Base-by-base conservation (phyloP, 257 asterid species). In the Craterostigma plantagineum region DNA sequence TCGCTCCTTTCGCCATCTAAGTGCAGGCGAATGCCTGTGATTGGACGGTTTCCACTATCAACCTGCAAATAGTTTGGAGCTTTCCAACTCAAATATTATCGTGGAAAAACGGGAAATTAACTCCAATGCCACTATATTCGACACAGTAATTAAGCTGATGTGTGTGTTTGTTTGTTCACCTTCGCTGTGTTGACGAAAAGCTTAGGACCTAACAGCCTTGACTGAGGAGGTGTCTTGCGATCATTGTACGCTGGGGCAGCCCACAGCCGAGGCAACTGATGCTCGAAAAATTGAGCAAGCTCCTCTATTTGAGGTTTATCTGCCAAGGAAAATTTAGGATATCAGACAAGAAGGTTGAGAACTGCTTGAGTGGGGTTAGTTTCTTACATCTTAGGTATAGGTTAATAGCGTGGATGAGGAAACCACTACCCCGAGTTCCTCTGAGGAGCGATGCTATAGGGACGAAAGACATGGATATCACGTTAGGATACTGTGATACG, bases 251-350 rank as follows among this genome's bases (percentile, higher is more conserved):
- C 85, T 8, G 98, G 98, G 7, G 98, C n/a, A n/a, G n/a, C 93
- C 95, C 98, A 87, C 51, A 79, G 95, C 39, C 93, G 79, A 45
- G 92, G 93, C 66, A 82, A 48, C 49, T 82, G 95, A 55, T 82
- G 79, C 57, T 82, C 98, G 18, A 87, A 65, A 59, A 87, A 87
- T 51, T 87, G 95, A 14, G 69, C 50, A 45, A 87, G 91, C 53
- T 87, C 95, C 72, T 87, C 98, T 43, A 70, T 63, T 7, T 92
- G 91, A 4, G 98, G 98, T 55, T 82, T 87, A 64, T 79, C 98
- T 87, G 80, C 67, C 60, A 35, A 16, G 34, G n/a, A 27, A 54
- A 35, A 11, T 33, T 34, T 12, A 37, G 13, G 44, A 15, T 12
- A 14, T 16, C 33, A 43, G 16, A 18, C 11, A 23, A 45, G n/a